Base-by-base conservation (phyloP, 2,329 filamentous ascomycete genomes). In the Colletotrichum sansevieriae region DNA sequence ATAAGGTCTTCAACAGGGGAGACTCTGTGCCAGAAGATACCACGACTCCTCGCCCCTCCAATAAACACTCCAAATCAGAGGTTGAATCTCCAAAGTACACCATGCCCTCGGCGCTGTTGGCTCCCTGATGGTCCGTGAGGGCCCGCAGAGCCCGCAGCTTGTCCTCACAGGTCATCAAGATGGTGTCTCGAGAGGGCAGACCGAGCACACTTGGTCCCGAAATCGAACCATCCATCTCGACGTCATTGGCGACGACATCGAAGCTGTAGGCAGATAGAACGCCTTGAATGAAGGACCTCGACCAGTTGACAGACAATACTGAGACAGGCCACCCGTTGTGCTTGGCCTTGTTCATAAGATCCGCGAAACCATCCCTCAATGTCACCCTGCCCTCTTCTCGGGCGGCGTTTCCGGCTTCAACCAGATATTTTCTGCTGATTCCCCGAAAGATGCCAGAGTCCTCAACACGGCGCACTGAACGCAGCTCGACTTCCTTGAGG, bases 61-160 rank as follows among this genome's bases (percentile, higher is more conserved):
- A 71, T 43, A 89, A 75, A 67, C 87, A 89, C 73, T 84, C 82
- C 64, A 89, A 75, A 73, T 89, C 87, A 2, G 87, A 88, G 2
- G 81, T 81, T 33, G 87, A 88, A 74, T 89, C 87, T 8, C 87
- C 87, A 74, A 88, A 83, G 76, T 89, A 89, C n/a, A 86, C 74
- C n/a, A 79, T 74, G 6, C 68, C 73, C 63, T 71, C 63, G 1
- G 65, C 71, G 4, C 74, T 71, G 9, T 55, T 25, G 12, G 62
- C 59, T 8, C 55, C 54, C n/a, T 73, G 73, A 7, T 63, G 63
- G 37, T 52, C 69, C 37, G 72, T 67, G 49, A 82, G 71, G 7
- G 76, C 72, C n/a, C 74, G 63, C 66, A 86, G 72, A 3, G 79
- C 83, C 11, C 77, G 75, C 18, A 82, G 72, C 77, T 88, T 88